Percentiles rank a stretch among this genome's conserved stretches.
Conservation (phyloP, 106 monocot species). For the Phalaenopsis aphrodite region DNA sequence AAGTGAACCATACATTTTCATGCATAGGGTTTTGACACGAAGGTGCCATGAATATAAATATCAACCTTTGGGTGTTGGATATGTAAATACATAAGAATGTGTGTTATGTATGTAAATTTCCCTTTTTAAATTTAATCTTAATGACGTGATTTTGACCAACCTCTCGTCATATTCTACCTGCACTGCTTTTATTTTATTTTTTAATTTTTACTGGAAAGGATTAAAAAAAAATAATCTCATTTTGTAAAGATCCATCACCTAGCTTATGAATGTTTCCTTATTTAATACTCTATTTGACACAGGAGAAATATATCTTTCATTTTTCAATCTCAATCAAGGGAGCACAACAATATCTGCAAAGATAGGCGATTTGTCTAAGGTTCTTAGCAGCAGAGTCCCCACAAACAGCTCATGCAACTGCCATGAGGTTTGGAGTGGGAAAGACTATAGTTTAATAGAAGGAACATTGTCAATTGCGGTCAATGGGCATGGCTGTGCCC, state of each 20-base stretch:
- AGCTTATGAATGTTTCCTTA: neutral
- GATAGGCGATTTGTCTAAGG: constrained; percentile 34
- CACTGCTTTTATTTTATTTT: neutral
- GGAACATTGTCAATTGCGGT: constrained; percentile 29
- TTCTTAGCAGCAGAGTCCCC: constrained; percentile 9
- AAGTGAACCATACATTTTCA: too few species aligned
- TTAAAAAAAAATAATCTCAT: too few species aligned
- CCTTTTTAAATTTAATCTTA: too few species aligned
- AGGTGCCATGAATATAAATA: too few species aligned
- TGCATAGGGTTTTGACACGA: too few species aligned
- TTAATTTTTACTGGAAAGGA: too few species aligned
- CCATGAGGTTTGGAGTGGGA: constrained; percentile 68
- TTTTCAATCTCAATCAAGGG: constrained; percentile 57
- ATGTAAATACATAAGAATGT: too few species aligned
- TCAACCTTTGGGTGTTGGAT: too few species aligned
- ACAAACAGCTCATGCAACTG: constrained; percentile 29
- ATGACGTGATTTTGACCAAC: too few species aligned
- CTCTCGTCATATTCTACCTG: neutral
- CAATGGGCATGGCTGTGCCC: constrained; percentile 40
- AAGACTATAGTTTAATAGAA: constrained; percentile 14
- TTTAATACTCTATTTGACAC: neutral
- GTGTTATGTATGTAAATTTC: too few species aligned
- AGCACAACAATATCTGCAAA: constrained; percentile 25
- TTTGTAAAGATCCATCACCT: neutral
- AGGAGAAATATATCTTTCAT: constrained; percentile 83